phyloP scores from a whole-genome alignment of 2,329 filamentous ascomycete genomes.

The Fusarium sulawesiense region DNA sequence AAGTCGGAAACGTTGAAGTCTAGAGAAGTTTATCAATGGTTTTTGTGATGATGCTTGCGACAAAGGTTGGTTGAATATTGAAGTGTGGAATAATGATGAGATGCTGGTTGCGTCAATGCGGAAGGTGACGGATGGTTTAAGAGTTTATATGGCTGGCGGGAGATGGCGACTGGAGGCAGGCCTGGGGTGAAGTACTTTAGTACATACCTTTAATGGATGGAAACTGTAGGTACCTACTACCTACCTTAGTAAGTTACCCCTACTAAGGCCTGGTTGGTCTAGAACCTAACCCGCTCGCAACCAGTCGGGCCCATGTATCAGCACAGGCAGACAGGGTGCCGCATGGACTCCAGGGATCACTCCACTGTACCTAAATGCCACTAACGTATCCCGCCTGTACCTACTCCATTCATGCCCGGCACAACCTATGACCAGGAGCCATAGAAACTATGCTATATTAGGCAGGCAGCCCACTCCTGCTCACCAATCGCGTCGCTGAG shows the following conservation, averaged over 20 bases:
- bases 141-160: slow-evolving; percentile 32
- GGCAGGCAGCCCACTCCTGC: slow-evolving; percentile 24
- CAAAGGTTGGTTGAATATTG: slow-evolving; percentile 1
- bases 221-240: not conserved
- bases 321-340: slow-evolving; percentile 3
- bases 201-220: not conserved
- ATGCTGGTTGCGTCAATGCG: slow-evolving; percentile 25
- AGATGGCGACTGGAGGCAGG: slow-evolving; percentile 9
- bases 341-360: slow-evolving; percentile 21
- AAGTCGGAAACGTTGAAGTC: slow-evolving; percentile 1
- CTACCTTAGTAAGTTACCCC: not conserved
- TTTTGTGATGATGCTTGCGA: slow-evolving; percentile 5
- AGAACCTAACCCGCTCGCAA: slow-evolving; percentile 7
- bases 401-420: not conserved
- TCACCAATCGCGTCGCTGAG: slow-evolving; percentile 26
- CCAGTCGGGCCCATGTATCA: not conserved
- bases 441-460: slow-evolving; percentile 4
- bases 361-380: slow-evolving; percentile 16
- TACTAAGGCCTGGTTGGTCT: slow-evolving; percentile 7
- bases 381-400: too few relatives aligned
- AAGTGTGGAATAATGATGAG: slow-evolving; percentile 7
- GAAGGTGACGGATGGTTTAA: slow-evolving; percentile 14
- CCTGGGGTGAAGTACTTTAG: not conserved
- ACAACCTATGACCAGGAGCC: slow-evolving; percentile 6
- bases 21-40: not conserved